A percentile compares a stretch with the other conserved stretches of the same genome.
phyloP scores from a whole-genome alignment of 176 grass and related monocot genomes.

The Typha latifolia region DNA sequence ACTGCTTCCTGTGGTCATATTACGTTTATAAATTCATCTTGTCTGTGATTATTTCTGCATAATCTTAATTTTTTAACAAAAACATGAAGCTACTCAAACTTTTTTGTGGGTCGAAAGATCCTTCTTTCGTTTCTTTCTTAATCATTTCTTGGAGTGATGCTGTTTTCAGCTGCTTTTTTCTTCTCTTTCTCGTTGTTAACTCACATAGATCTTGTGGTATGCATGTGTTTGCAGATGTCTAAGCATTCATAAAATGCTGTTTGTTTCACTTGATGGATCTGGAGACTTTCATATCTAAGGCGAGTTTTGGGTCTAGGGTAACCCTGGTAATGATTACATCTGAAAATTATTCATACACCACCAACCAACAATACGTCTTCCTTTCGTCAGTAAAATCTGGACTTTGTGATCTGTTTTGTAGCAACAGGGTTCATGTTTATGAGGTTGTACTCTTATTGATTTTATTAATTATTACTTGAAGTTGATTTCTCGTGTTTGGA shows the following conservation, averaged over 20 bases:
- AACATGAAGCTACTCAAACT: too few species aligned
- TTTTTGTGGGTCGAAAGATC: too few species aligned
- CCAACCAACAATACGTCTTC: background rate
- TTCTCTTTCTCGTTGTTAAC: too few species aligned
- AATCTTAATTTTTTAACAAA: too few species aligned
- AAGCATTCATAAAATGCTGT: slow-evolving; percentile 8
- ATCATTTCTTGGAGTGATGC: too few species aligned
- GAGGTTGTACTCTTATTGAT: slow-evolving; percentile 6
- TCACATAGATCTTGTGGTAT: background rate
- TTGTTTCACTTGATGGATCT: slow-evolving; percentile 1
- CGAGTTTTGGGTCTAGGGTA: background rate
- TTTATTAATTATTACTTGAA: slow-evolving; percentile 9
- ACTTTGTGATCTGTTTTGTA: slow-evolving; percentile 12
- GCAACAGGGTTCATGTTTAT: background rate
- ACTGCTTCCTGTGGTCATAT: too few species aligned
- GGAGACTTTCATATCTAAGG: background rate
- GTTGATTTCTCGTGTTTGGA: slow-evolving; percentile 1
- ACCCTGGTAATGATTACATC: slow-evolving; percentile 9
- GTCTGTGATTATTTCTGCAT: too few species aligned
- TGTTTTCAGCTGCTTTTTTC: too few species aligned
- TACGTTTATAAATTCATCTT: too few species aligned
- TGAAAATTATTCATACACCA: background rate
- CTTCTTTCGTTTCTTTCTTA: too few species aligned
- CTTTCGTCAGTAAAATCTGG: slow-evolving; percentile 5
- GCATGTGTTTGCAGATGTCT: slow-evolving; percentile 10